Conservation (phyloP, 2,329 filamentous ascomycete genomes). For the Zasmidium cellare region DNA sequence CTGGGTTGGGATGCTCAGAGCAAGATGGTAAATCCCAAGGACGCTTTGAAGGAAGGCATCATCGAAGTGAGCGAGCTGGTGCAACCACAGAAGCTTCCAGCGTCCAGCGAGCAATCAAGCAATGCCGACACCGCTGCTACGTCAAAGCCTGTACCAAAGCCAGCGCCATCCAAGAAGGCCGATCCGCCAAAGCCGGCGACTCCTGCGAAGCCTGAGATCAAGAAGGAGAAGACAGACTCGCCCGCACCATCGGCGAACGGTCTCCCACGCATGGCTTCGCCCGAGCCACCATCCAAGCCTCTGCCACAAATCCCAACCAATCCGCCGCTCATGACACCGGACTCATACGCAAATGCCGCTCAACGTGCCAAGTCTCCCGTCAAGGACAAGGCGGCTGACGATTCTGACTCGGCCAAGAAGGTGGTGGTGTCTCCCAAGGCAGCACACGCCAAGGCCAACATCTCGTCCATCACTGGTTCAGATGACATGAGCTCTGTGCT, state of each 20-base stretch:
- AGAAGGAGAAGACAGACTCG: constrained; percentile 21
- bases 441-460: constrained; percentile 13
- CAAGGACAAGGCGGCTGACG: constrained; percentile 7
- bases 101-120: constrained; percentile 19
- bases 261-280: constrained; percentile 16
- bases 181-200: constrained; percentile 22
- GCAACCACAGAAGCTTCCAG: constrained; percentile 19
- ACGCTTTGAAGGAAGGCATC: constrained; percentile 71
- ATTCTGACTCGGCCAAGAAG: constrained; percentile 20
- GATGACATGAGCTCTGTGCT: constrained; percentile 22
- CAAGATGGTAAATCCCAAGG: constrained; percentile 76
- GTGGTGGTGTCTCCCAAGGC: constrained; percentile 15
- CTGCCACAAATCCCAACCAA: constrained; percentile 30
- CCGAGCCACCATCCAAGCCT: constrained; percentile 24
- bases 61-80: constrained; percentile 72
- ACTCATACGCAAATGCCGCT: constrained; percentile 43
- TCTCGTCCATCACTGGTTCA: constrained; percentile 4
- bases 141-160: constrained; percentile 19
- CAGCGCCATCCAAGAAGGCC: constrained; percentile 22
- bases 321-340: constrained; percentile 34
- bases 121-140: constrained; percentile 13
- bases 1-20: constrained; percentile 90
- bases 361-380: constrained; percentile 19
- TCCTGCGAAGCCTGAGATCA: constrained; percentile 20
- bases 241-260: constrained; percentile 18